A percentile compares a stretch with the other conserved stretches of the same genome.
These are phyloP conservation scores for Lasiosphaeria hispida DNA, from an alignment of 495 filamentous ascomycete species.

Conservation along the genomic window DNA sequence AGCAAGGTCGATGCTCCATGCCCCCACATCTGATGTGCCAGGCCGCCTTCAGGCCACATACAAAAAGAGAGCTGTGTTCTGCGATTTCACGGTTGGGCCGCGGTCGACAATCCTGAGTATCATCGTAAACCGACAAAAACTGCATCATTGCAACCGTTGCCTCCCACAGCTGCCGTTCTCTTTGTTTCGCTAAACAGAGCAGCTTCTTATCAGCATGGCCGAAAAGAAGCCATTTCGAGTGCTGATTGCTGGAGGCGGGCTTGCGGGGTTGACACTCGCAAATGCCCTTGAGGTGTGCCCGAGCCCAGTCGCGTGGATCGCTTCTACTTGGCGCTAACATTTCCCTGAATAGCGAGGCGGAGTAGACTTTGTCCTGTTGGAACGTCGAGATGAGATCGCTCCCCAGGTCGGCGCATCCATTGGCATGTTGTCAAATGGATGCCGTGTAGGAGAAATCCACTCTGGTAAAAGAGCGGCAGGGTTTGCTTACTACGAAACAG, in stretches of 20 bases:
- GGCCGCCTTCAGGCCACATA: too few species aligned
- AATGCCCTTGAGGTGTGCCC: slow-evolving; percentile 2
- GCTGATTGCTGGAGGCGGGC: slow-evolving; percentile 2
- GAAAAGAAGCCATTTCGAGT: not conserved
- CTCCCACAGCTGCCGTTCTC: too few species aligned
- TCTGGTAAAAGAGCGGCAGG: not conserved
- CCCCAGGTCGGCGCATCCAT: slow-evolving; percentile 22
- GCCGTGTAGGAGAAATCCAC: slow-evolving; percentile 8
- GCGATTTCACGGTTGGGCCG: too few species aligned
- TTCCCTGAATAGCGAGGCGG: slow-evolving; percentile 13
- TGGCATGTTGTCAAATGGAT: slow-evolving; percentile 16
- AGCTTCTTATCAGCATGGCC: too few species aligned
- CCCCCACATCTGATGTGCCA: too few species aligned
- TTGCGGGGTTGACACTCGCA: not conserved
- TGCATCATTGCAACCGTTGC: too few species aligned
- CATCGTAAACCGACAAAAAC: too few species aligned
- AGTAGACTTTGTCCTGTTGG: slow-evolving; percentile 22
- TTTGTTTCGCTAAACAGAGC: too few species aligned
- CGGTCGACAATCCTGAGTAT: too few species aligned
- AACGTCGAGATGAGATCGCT: slow-evolving; percentile 16
- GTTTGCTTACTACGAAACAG: not conserved
- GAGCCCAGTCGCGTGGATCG: not conserved
- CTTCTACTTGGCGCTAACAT: not conserved
- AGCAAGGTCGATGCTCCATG: too few species aligned
- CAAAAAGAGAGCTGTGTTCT: too few species aligned